A percentile compares a stretch with the other conserved stretches of the same genome.
These are phyloP conservation scores for Coemansia sp. DNA, from an alignment of 192 early-diverging fungal genomes.

Conservation along the genomic window DNA sequence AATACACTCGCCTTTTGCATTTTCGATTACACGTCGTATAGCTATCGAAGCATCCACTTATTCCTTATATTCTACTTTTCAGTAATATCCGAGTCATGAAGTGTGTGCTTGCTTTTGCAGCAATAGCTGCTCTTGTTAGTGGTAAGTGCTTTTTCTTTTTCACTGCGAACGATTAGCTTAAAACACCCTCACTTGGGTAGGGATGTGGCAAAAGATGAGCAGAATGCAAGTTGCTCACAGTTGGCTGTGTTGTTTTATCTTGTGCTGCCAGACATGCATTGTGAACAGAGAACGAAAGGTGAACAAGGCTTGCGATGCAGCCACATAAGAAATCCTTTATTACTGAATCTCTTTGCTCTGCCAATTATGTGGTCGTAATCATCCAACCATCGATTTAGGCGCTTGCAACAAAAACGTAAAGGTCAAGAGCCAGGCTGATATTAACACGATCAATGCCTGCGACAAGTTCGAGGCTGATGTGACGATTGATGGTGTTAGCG, in stretches of 20 bases:
- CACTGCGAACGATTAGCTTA: too few relatives aligned
- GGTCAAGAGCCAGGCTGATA: slow-evolving; percentile 40
- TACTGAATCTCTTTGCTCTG: not conserved
- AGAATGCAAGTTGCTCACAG: too few relatives aligned
- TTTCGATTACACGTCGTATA: too few relatives aligned
- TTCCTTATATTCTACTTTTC: not conserved
- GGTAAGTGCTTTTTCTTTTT: slow-evolving; percentile 21
- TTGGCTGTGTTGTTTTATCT: too few relatives aligned
- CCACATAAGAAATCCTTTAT: too few relatives aligned
- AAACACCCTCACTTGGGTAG: too few relatives aligned
- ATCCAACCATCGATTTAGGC: slow-evolving; percentile 10
- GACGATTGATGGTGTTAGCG: slow-evolving; percentile 33
- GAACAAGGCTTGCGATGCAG: too few relatives aligned
- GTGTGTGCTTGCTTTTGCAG: slow-evolving; percentile 39
- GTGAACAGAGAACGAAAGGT: too few relatives aligned
- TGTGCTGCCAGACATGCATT: too few relatives aligned
- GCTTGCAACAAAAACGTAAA: slow-evolving; percentile 46
- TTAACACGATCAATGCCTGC: slow-evolving; percentile 47
- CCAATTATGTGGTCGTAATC: not conserved
- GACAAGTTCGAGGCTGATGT: slow-evolving; percentile 39
- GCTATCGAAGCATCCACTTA: not conserved
- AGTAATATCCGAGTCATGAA: slow-evolving; percentile 29
- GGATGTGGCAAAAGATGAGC: too few relatives aligned
- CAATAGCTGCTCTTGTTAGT: slow-evolving; percentile 36
- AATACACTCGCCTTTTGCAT: too few relatives aligned